These are phyloP conservation scores for Pseudozyma thailandica DNA, from an alignment of 1,284 basidiomycete genomes.

Conservation along the genomic window DNA sequence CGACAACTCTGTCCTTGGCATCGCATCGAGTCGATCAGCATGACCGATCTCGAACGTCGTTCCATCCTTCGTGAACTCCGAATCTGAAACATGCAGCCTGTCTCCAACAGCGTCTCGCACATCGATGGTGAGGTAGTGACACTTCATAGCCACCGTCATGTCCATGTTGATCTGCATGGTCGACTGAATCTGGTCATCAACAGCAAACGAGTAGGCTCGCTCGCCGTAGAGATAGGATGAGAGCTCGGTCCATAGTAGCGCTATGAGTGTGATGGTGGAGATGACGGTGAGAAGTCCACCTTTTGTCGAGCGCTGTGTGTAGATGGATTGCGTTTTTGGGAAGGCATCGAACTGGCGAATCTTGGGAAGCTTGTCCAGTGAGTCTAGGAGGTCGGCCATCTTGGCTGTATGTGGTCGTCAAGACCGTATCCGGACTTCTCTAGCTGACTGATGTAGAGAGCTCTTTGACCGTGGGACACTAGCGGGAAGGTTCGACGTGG, in stretches of 20 bases:
- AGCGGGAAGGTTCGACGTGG: no score
- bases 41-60: slow-evolving; percentile 83
- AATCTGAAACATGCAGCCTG: slow-evolving; percentile 81
- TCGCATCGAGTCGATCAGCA: slow-evolving; percentile 76
- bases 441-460: no score
- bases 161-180: slow-evolving; percentile 66
- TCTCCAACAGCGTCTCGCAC: slow-evolving; percentile 92
- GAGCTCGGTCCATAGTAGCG: slow-evolving; percentile 85
- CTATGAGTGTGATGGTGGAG: slow-evolving; percentile 77
- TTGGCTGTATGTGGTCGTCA: neutral
- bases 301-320: slow-evolving; percentile 83
- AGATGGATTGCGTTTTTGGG: slow-evolving; percentile 77
- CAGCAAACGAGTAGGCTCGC: slow-evolving; percentile 70
- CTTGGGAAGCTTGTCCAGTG: slow-evolving; percentile 61
- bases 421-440: neutral
- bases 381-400: slow-evolving; percentile 60
- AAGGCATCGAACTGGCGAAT: slow-evolving; percentile 67
- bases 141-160: slow-evolving; percentile 64
- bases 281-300: slow-evolving; percentile 89
- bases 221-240: slow-evolving; percentile 91
- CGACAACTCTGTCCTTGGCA: slow-evolving; percentile 59
- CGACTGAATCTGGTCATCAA: slow-evolving; percentile 52
- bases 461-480: neutral
- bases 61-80: slow-evolving; percentile 80
- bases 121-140: slow-evolving; percentile 78